Evolutionary conservation across 108 stramenopile species (phyloP).

Genomic region (Nitzschia sp.): DNA sequence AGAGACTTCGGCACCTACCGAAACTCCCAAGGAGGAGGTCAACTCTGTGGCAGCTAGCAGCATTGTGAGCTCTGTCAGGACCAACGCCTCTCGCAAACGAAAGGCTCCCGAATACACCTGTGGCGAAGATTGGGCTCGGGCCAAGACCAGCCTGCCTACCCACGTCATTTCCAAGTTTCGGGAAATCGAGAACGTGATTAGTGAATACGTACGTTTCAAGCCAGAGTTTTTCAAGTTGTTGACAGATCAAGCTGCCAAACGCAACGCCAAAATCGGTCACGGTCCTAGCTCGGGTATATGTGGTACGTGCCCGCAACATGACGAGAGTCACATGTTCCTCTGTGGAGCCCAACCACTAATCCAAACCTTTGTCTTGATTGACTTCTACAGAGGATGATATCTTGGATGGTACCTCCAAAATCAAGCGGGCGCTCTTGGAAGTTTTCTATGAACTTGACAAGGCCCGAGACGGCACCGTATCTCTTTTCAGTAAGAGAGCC

Average conservation of each 20-base stretch:
- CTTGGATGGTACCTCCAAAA: slow-evolving; percentile 10
- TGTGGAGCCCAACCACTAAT: background rate
- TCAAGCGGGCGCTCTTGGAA: slow-evolving; percentile 19
- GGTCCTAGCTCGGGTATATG: slow-evolving; percentile 28
- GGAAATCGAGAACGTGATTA: slow-evolving; percentile 59
- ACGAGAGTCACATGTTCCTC: too few species aligned
- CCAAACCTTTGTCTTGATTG: background rate
- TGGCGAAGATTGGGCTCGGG: slow-evolving; percentile 67
- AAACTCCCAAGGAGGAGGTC: slow-evolving; percentile 2
- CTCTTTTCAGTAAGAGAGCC: slow-evolving; percentile 4
- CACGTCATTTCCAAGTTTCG: slow-evolving; percentile 40
- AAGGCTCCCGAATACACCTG: slow-evolving; percentile 49
- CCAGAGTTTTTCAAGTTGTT: slow-evolving; percentile 67
- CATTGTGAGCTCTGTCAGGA: slow-evolving; percentile 12
- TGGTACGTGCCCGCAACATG: slow-evolving; percentile 15
- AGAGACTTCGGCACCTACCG: background rate
- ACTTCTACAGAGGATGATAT: slow-evolving; percentile 12
- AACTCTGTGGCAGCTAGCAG: slow-evolving; percentile 12
- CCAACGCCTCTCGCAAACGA: slow-evolving; percentile 52
- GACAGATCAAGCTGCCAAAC: slow-evolving; percentile 42
- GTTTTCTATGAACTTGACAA: slow-evolving; percentile 23
- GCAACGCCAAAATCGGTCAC: slow-evolving; percentile 38
- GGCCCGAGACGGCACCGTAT: background rate
- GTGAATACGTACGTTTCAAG: slow-evolving; percentile 62
- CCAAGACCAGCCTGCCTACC: slow-evolving; percentile 50